A percentile compares a stretch with the other conserved stretches of the same genome.
phyloP scores from a whole-genome alignment of 78 protist species.

The Chrysochromulina tobinii region DNA sequence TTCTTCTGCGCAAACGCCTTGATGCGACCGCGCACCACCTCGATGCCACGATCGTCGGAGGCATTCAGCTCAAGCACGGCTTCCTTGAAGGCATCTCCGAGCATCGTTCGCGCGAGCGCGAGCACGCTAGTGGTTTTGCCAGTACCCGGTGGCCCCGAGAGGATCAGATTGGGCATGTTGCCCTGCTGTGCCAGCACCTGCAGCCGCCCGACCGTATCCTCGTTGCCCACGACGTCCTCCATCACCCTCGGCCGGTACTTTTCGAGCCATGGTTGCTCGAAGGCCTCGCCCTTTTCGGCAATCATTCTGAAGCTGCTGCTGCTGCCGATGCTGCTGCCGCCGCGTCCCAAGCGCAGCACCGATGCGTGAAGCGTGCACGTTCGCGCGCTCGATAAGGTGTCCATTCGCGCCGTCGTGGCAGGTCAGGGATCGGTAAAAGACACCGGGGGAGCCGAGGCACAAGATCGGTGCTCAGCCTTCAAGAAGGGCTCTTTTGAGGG shows the following conservation, averaged over 20 bases:
- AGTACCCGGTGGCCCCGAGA: conserved; percentile 92
- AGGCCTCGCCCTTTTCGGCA: too few species aligned
- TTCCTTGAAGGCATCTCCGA: conserved; percentile 75
- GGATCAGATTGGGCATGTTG: conserved; percentile 90
- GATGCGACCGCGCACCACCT: conserved; percentile 96
- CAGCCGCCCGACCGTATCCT: conserved; percentile 85
- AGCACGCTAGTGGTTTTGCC: conserved; percentile 94
- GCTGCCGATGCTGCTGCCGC: too few species aligned
- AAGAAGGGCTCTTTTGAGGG: too few species aligned
- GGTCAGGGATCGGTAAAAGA: too few species aligned
- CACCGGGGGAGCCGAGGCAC: too few species aligned
- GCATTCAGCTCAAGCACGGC: conserved; percentile 88
- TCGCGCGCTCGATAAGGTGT: too few species aligned
- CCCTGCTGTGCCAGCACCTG: conserved; percentile 85
- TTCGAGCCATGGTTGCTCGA: conserved; percentile 84
- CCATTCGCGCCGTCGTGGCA: too few species aligned
- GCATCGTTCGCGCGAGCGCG: conserved; percentile 84
- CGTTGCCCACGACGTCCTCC: conserved; percentile 95
- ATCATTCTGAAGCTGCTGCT: too few species aligned
- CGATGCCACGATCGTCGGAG: conserved; percentile 97
- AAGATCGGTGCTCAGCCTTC: too few species aligned
- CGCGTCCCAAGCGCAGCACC: too few species aligned
- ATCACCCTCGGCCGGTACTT: conserved; percentile 94
- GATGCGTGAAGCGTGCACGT: too few species aligned
- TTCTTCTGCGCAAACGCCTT: conserved; percentile 97